Evolutionary conservation across 2,329 filamentous ascomycete species (phyloP).

Genomic region (Stagonosporopsis vannaccii): DNA sequence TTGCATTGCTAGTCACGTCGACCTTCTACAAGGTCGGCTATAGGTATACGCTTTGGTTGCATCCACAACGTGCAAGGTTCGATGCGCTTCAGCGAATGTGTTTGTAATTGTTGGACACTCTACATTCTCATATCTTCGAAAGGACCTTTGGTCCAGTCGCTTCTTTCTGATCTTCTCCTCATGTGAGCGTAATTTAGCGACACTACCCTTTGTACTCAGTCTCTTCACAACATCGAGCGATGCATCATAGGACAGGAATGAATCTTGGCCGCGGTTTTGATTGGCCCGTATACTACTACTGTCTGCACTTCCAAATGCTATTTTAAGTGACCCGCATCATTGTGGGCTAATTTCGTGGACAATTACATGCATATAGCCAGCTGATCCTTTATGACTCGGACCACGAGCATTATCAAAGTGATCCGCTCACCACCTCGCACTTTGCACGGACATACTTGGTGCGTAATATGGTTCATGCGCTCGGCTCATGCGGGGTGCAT

Average conservation of each 20-base stretch:
- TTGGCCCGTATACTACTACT: neutral
- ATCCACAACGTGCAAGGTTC: slow-evolving; percentile 1
- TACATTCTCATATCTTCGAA: neutral
- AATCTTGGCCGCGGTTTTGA: neutral
- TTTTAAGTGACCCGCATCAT: neutral
- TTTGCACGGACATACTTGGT: neutral
- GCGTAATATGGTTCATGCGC: slow-evolving; percentile 4
- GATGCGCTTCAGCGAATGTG: slow-evolving; percentile 19
- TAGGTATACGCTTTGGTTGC: slow-evolving; percentile 18
- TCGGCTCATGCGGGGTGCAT: slow-evolving; percentile 12
- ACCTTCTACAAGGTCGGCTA: neutral
- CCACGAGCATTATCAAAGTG: neutral
- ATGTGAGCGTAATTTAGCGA: slow-evolving; percentile 21
- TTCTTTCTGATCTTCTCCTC: slow-evolving; percentile 4
- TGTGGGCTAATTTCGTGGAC: neutral
- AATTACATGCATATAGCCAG: neutral
- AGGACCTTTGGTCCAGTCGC: neutral
- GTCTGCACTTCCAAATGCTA: neutral
- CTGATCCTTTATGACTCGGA: neutral
- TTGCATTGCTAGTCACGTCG: slow-evolving; percentile 11
- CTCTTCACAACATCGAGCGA: slow-evolving; percentile 3
- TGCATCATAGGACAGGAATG: slow-evolving; percentile 11
- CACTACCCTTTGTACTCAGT: slow-evolving; percentile 7
- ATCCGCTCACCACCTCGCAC: neutral
- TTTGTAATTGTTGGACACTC: slow-evolving; percentile 17